Base-by-base conservation (phyloP, 2,329 filamentous ascomycete genomes). In the Camptophora hylomeconis region DNA sequence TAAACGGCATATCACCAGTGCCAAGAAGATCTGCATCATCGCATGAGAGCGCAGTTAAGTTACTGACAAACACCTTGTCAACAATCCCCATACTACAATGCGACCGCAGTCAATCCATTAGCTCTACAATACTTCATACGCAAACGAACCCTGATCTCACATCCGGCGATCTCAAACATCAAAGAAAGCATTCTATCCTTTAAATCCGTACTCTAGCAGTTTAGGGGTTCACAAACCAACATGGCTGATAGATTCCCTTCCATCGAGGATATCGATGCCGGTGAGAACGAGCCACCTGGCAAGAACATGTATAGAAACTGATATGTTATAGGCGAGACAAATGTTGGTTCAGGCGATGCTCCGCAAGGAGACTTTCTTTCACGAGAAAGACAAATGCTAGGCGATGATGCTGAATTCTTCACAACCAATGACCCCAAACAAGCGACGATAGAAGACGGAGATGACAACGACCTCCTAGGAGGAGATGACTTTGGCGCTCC, bases 391-490 rank as follows among this genome's bases (percentile, higher is more conserved):
- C 89, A 84, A 37, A 59, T 78, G 11, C 73, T 98, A 5, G 89
- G 89, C 42, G 89, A 93, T 40, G 89, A 95, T 55, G 89, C 89
- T 36, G 72, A 84, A 46, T 80, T 86, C 61, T 98, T 98, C 56
- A 68, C 78, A 39, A 80, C 80, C 17, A 74, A 77, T 49, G 82
- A 92, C 39, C 53, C 55, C 28, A 49, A 46, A 54, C 63, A 62
- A 51, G 72, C 72, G 21, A 67, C 73, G 31, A 69, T 67, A 40
- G 74, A 78, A 45, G 63, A 72, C 41, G 67, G 61, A 30, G 73
- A 77, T 39, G 79, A 80, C 42, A n/a, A n/a, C n/a, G 75, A 89
- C 48, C 63, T 92, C 35, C 67, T 86, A 28, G 73, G 73, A 26
- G 75, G 71, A 26, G 40, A 44, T 14, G 39, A 40, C 35, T 38